phyloP scores from a whole-genome alignment of 2,329 filamentous ascomycete genomes.

The Aspergillus oerlinghausenensis region DNA sequence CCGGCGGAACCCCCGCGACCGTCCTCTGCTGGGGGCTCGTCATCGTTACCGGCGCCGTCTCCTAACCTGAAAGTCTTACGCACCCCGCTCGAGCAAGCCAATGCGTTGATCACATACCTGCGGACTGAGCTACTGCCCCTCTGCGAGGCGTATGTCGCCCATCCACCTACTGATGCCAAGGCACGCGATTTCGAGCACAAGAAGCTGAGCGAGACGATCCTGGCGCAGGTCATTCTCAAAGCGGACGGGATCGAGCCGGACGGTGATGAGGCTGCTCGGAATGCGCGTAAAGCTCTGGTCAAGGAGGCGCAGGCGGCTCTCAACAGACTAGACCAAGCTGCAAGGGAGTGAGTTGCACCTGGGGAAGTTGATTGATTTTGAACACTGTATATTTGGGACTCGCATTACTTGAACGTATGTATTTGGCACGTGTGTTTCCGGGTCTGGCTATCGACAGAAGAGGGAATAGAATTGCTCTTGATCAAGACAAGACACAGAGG shows the following conservation, averaged over 20 bases:
- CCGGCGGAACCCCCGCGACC: constrained; percentile 15
- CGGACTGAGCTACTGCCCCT: constrained; percentile 35
- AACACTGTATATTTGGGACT: not conserved
- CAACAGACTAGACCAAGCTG: constrained; percentile 33
- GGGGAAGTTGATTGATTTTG: not conserved
- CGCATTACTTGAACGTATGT: not conserved
- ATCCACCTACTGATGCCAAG: constrained; percentile 38
- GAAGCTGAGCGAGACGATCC: constrained; percentile 41
- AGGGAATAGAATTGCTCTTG: not conserved
- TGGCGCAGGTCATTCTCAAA: constrained; percentile 44
- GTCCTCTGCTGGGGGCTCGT: constrained; percentile 10
- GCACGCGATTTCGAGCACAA: constrained; percentile 40
- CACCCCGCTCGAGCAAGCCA: constrained; percentile 36
- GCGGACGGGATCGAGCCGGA: constrained; percentile 72
- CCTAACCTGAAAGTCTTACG: constrained; percentile 31
- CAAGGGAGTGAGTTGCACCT: constrained; percentile 10
- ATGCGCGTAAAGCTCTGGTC: constrained; percentile 45
- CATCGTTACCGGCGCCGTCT: constrained; percentile 22
- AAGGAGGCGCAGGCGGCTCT: constrained; percentile 39
- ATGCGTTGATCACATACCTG: constrained; percentile 34
- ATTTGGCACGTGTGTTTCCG: not conserved
- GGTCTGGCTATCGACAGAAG: not conserved
- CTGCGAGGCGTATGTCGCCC: constrained; percentile 34
- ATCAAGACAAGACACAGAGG: not conserved
- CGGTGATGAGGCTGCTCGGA: constrained; percentile 54